Evolutionary conservation across 192 early-diverging fungal species (phyloP).

Genomic region (Cladochytrium replicatum): DNA sequence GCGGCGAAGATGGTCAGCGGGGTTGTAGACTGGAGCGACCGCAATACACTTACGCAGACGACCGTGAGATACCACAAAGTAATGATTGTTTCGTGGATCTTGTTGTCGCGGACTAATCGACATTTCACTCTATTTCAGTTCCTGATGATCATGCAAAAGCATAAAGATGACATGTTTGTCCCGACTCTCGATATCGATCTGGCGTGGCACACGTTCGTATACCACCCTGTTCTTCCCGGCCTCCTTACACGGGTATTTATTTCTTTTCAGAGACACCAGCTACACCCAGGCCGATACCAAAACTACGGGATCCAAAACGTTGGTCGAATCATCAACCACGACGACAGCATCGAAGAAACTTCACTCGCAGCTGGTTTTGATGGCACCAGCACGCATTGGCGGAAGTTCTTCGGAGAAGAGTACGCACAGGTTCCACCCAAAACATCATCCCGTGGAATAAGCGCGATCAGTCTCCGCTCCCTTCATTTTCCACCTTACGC

Average conservation of each 20-base stretch:
- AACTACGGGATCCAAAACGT: constrained; percentile 36
- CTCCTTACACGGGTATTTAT: no score
- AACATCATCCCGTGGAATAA: no score
- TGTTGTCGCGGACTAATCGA: no score
- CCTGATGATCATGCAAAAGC: constrained; percentile 28
- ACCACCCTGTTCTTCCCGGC: no score
- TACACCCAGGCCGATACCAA: constrained; percentile 41
- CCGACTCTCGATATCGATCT: constrained; percentile 60
- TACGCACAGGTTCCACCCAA: no score
- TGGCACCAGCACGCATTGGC: constrained; percentile 38
- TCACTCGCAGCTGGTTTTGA: constrained; percentile 31
- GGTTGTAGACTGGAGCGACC: constrained; percentile 19
- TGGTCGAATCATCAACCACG: constrained; percentile 48
- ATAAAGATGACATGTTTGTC: constrained; percentile 27
- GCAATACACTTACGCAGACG: constrained; percentile 14
- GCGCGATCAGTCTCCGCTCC: no score
- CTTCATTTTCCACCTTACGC: no score
- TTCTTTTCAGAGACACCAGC: no score
- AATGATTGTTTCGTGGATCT: no score
- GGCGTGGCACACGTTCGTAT: constrained; percentile 62
- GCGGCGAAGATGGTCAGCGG: constrained; percentile 35
- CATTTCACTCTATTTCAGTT: no score
- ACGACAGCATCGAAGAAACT: constrained; percentile 38
- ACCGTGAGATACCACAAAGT: constrained; percentile 32
- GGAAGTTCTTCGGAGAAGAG: constrained; percentile 21